Evolutionary conservation across 345 rosid genomes (phyloP), one percentile per base, ranked within the genome.

Genomic region (Crucihimalaya himalaica): DNA sequence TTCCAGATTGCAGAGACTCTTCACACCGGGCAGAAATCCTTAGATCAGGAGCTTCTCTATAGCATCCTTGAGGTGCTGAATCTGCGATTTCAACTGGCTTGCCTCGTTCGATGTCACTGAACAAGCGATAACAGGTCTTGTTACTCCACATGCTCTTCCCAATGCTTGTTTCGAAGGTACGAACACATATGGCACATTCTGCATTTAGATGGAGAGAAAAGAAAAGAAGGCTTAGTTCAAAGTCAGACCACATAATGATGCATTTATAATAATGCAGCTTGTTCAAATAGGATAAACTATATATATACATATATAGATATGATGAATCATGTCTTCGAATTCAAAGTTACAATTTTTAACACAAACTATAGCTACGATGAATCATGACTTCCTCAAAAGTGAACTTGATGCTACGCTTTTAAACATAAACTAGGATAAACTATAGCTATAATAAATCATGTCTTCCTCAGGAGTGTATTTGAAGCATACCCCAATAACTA

Each of bases 171-270:
- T 85, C 43, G 96, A 94, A 14, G 96, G 93, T 8, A 94, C 98
- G 82, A 94, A 94, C 45, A 94, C 98, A 50, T 89, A 91, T 5
- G 97, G 95, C 42, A 94, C 98, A 65, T 94, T 91, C 97, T 94
- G 87, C 81, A 56, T 23, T 23, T 5, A 23, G 4, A 5, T 5
- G 47, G 72, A 47, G 21, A 75, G 76, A 53, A 23, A 23, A 23
- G 25, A 23, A 23, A 23, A 18, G 0, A 14, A 50, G 20, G 9
- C 21, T 50, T 32, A 1, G 28, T 16, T 34, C 10, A 66, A 66
- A 66, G n/a, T 32, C 23, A 34, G n/a, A 51, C 12, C 23, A 56
- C 19, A 28, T 16, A 40, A 23, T 28, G 13, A 68, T 39, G 28
- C 8, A 4, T 8, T 16, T 37, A 53, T 2, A 67, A 15, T 5